A percentile compares a stretch with the other conserved stretches of the same genome.
phyloP scores from a whole-genome alignment of 805 yeast genomes.

The Priceomyces castillae region DNA sequence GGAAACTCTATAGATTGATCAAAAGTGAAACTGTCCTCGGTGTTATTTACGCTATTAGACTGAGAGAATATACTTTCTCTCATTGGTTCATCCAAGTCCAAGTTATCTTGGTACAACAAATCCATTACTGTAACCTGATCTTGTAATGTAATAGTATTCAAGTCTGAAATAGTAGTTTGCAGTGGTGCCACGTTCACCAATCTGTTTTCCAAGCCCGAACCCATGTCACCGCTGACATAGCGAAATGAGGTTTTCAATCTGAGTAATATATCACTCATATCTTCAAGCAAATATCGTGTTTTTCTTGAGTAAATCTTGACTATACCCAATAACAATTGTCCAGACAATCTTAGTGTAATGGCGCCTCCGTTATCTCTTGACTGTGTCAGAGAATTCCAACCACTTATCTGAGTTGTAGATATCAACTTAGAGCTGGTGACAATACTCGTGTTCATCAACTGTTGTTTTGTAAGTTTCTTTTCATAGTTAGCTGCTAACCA shows the following conservation, averaged over 20 bases:
- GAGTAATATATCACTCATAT: slow-evolving; percentile 71
- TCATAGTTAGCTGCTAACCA: slow-evolving; percentile 94
- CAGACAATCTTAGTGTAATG: slow-evolving; percentile 76
- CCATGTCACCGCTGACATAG: slow-evolving; percentile 32
- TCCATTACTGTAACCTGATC: slow-evolving; percentile 81
- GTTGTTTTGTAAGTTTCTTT: slow-evolving; percentile 67
- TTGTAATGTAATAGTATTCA: slow-evolving; percentile 58
- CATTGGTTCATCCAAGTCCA: slow-evolving; percentile 30
- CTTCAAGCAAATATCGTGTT: slow-evolving; percentile 79
- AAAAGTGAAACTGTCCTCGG: slow-evolving; percentile 36
- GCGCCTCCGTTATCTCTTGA: slow-evolving; percentile 42
- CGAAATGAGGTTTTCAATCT: slow-evolving; percentile 68
- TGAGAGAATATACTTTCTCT: slow-evolving; percentile 23
- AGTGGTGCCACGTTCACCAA: slow-evolving; percentile 58
- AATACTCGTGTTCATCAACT: slow-evolving; percentile 69
- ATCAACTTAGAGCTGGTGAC: slow-evolving; percentile 43
- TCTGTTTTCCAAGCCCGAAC: slow-evolving; percentile 20
- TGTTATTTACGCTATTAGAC: slow-evolving; percentile 14
- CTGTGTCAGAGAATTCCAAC: slow-evolving; percentile 9
- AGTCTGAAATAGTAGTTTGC: slow-evolving; percentile 58
- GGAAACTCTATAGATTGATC: slow-evolving; percentile 69
- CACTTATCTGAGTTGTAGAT: slow-evolving; percentile 59
- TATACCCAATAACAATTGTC: slow-evolving; percentile 83
- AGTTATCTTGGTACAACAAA: slow-evolving; percentile 64
- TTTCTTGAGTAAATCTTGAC: slow-evolving; percentile 83